Percentiles rank a stretch among this genome's conserved stretches.
Conservation (phyloP, 2,329 filamentous ascomycete species). For the Orbilia blumenaviensis region DNA sequence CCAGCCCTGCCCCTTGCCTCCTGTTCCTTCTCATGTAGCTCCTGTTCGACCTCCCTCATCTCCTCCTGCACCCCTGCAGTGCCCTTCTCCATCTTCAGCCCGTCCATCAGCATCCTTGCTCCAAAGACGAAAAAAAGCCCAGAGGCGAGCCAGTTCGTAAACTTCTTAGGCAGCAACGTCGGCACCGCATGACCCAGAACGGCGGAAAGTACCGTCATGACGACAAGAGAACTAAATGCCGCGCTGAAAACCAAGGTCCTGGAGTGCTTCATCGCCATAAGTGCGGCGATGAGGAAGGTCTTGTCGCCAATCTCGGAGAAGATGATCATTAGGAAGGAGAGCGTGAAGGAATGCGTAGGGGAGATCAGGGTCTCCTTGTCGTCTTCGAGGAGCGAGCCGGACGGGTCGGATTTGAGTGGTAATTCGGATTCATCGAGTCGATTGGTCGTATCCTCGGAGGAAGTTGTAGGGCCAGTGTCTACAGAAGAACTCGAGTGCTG, state of each 20-base stretch:
- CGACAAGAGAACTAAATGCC: slow-evolving; percentile 87
- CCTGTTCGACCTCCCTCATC: slow-evolving; percentile 90
- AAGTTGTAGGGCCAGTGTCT: slow-evolving; percentile 20
- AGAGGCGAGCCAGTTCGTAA: slow-evolving; percentile 87
- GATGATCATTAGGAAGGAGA: slow-evolving; percentile 96
- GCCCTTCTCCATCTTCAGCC: slow-evolving; percentile 89
- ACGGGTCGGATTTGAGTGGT: slow-evolving; percentile 55
- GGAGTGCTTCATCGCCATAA: slow-evolving; percentile 99
- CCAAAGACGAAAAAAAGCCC: slow-evolving; percentile 90
- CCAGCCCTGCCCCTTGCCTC: slow-evolving; percentile 46
- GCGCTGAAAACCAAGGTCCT: slow-evolving; percentile 92
- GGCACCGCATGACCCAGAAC: slow-evolving; percentile 92
- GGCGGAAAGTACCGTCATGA: slow-evolving; percentile 95
- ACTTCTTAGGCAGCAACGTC: slow-evolving; percentile 84
- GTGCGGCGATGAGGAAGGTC: slow-evolving; percentile 93
- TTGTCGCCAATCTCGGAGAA: slow-evolving; percentile 98
- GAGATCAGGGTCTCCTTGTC: slow-evolving; percentile 47
- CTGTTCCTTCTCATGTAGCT: slow-evolving; percentile 57
- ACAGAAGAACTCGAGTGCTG: slow-evolving; percentile 2
- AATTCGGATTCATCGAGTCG: slow-evolving; percentile 65
- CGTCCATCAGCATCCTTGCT: slow-evolving; percentile 82
- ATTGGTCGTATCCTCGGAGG: slow-evolving; percentile 31
- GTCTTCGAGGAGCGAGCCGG: slow-evolving; percentile 57
- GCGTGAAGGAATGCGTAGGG: slow-evolving; percentile 79
- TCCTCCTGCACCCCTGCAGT: slow-evolving; percentile 77